phyloP scores from a whole-genome alignment of 179 eudicot species.

The Gypsophila paniculata region DNA sequence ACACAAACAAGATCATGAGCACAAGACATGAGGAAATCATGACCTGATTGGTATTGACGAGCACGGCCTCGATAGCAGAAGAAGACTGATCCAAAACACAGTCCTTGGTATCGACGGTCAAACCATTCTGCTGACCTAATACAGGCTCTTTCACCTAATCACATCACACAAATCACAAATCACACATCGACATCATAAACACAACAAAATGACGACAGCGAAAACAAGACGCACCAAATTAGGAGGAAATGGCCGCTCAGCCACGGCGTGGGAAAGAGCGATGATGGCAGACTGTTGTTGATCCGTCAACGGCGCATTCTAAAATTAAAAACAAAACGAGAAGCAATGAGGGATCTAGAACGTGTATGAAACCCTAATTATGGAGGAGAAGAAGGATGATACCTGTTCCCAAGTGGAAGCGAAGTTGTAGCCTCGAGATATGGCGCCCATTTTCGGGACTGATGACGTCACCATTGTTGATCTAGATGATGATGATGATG shows the following conservation, averaged over 20 bases:
- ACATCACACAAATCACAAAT: neutral
- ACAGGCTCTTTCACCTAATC: constrained; percentile 51
- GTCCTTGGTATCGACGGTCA: constrained; percentile 52
- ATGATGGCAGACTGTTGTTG: constrained; percentile 85
- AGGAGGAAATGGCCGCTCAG: constrained; percentile 84
- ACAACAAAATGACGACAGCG: neutral
- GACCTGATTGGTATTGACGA: constrained; percentile 91
- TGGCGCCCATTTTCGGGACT: constrained; percentile 67
- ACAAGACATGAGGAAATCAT: neutral
- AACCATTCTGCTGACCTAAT: constrained; percentile 46
- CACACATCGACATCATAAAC: no score
- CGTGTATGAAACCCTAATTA: neutral
- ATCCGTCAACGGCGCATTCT: constrained; percentile 94
- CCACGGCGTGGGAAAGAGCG: constrained; percentile 82
- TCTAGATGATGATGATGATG: neutral
- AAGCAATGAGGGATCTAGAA: neutral
- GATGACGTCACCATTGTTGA: constrained; percentile 31
- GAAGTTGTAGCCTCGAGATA: constrained; percentile 82
- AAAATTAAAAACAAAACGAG: neutral
- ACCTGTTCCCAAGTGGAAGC: constrained; percentile 98
- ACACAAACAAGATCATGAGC: no score
- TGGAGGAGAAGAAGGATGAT: no score
- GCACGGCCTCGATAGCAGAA: constrained; percentile 65
- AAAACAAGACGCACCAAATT: constrained; percentile 43
- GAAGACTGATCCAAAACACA: constrained; percentile 51